A percentile compares a stretch with the other conserved stretches of the same genome.
phyloP scores from a whole-genome alignment of 108 stramenopile species.

The Thalassiosira profunda region DNA sequence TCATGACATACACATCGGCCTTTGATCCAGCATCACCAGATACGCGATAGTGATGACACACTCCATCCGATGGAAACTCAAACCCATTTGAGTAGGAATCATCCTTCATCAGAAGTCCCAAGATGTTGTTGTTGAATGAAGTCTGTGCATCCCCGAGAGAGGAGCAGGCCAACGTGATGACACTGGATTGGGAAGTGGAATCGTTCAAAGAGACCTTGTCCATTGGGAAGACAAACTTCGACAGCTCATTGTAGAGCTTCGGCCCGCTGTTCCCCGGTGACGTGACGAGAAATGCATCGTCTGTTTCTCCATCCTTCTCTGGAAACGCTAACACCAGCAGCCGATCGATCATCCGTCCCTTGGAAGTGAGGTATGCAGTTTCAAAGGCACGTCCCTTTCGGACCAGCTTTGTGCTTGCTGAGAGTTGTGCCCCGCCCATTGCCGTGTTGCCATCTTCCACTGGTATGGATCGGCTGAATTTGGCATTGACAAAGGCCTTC shows the following conservation, averaged over 20 bases:
- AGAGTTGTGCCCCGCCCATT: slow-evolving; percentile 6
- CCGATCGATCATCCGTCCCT: slow-evolving; percentile 77
- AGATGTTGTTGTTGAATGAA: slow-evolving; percentile 38
- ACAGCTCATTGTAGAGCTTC: slow-evolving; percentile 57
- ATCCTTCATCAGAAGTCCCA: slow-evolving; percentile 2
- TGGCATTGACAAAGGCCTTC: slow-evolving; percentile 68
- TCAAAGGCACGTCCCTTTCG: slow-evolving; percentile 43
- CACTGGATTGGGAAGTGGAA: slow-evolving; percentile 24
- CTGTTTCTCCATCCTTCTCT: not conserved
- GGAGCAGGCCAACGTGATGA: slow-evolving; percentile 65
- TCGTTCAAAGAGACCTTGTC: slow-evolving; percentile 65
- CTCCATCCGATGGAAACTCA: slow-evolving; percentile 25
- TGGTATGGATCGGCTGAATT: slow-evolving; percentile 63
- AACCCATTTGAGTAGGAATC: too few relatives aligned
- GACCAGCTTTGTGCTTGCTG: slow-evolving; percentile 6
- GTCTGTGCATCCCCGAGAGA: slow-evolving; percentile 53
- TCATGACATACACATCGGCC: slow-evolving; percentile 23
- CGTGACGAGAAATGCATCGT: slow-evolving; percentile 66
- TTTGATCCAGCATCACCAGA: too few relatives aligned
- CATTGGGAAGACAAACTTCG: slow-evolving; percentile 84
- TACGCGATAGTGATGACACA: slow-evolving; percentile 41
- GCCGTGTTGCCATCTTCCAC: not conserved
- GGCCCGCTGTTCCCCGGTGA: slow-evolving; percentile 79
- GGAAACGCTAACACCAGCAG: slow-evolving; percentile 47
- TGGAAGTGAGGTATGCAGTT: slow-evolving; percentile 69